Evolutionary conservation across 202 grass and related monocot genomes (phyloP), one percentile per base, ranked within the genome.

Genomic region (Schoenoplectus tabernaemontani): DNA sequence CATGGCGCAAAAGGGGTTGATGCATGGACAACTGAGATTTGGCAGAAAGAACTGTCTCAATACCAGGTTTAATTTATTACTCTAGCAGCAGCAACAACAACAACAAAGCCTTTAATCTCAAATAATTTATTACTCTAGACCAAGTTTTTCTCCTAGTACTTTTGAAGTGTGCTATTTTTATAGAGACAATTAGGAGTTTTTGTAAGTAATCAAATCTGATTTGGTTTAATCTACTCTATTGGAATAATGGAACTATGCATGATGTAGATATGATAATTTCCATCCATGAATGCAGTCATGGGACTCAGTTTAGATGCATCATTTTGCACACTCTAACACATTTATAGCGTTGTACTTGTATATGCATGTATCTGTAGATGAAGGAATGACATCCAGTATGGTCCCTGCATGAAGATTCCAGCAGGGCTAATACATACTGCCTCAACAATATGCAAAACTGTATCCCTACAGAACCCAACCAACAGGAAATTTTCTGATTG

Each of bases 51-150:
- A 84, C 28, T 90, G 13, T 87, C 59, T 15, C 84, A 77, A 57
- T 88, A 92, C 81, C 91, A 97, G 84, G 94, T 77, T 84, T 92
- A n/a, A n/a, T n/a, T n/a, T n/a, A n/a, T n/a, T n/a, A n/a, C n/a
- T n/a, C n/a, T n/a, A n/a, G n/a, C n/a, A n/a, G n/a, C n/a, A n/a
- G n/a, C n/a, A n/a, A n/a, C n/a, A n/a, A n/a, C n/a, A n/a, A n/a
- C n/a, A n/a, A n/a, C n/a, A n/a, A n/a, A n/a, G n/a, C n/a, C n/a
- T n/a, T n/a, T n/a, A n/a, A n/a, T n/a, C n/a, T n/a, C n/a, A n/a
- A n/a, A n/a, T n/a, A 53, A 22, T 63, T 41, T 59, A 60, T 26
- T n/a, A 12, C 28, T 41, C 20, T 57, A 38, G 17, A 62, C 20
- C 39, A 12, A 30, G 30, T 76, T 11, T 72, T 17, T 76, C 15